phyloP scores from a whole-genome alignment of 2,329 filamentous ascomycete species.

The Cladosporium sp. region DNA sequence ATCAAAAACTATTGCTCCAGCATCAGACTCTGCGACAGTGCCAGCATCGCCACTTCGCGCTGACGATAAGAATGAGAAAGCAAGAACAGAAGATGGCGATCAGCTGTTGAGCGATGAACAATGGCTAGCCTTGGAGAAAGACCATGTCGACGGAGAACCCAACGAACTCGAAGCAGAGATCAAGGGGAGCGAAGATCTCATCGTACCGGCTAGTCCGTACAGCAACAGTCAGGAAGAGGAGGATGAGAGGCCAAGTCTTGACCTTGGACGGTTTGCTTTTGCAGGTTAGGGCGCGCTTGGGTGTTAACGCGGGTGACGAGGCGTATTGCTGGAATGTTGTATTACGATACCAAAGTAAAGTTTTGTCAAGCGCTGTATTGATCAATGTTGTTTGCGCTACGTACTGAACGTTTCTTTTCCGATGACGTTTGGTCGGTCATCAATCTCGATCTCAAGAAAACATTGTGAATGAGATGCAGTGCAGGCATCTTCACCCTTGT shows the following conservation, averaged over 20 bases:
- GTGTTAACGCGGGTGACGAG: neutral
- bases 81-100: slow-evolving; percentile 4
- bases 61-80: slow-evolving; percentile 22
- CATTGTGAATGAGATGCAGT: too few relatives aligned
- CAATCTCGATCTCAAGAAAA: too few relatives aligned
- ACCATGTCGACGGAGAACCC: slow-evolving; percentile 22
- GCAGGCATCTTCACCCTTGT: too few relatives aligned
- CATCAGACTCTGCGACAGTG: neutral
- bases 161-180: slow-evolving; percentile 26
- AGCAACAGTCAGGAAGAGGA: slow-evolving; percentile 6
- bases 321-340: neutral
- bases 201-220: slow-evolving; percentile 41
- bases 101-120: slow-evolving; percentile 22
- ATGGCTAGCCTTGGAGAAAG: slow-evolving; percentile 22
- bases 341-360: neutral
- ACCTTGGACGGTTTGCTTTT: slow-evolving; percentile 7
- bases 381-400: too few relatives aligned
- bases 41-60: slow-evolving; percentile 15
- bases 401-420: too few relatives aligned
- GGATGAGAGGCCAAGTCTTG: neutral
- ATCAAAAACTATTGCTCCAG: neutral
- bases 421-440: too few relatives aligned
- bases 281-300: neutral
- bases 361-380: too few relatives aligned
- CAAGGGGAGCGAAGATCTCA: slow-evolving; percentile 45